phyloP scores from a whole-genome alignment of 441 rosid species.

The Eutrema salsugineum region DNA sequence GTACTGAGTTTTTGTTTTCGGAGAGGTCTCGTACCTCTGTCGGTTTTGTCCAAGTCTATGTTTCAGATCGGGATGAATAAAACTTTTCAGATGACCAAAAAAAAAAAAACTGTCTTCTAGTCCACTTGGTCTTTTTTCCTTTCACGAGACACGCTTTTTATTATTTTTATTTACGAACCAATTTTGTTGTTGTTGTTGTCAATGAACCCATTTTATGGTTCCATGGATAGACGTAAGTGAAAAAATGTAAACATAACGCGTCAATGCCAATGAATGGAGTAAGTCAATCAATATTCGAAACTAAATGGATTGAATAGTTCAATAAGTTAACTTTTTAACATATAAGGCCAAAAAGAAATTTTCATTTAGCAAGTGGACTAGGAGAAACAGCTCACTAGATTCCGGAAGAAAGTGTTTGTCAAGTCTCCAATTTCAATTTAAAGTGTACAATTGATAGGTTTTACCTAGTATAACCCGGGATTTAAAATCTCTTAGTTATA shows the following conservation, averaged over 20 bases:
- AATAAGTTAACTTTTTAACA: neutral
- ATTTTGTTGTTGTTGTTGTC: too few species aligned
- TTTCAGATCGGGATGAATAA: too few species aligned
- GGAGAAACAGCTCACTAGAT: slow-evolving; percentile 18
- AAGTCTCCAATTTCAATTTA: slow-evolving; percentile 2
- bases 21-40: too few species aligned
- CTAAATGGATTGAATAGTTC: neutral
- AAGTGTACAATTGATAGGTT: neutral
- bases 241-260: neutral
- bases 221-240: neutral
- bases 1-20: too few species aligned
- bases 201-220: too few species aligned
- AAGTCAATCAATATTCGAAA: neutral
- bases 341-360: neutral
- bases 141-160: too few species aligned
- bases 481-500: neutral
- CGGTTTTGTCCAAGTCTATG: too few species aligned
- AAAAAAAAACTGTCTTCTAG: too few species aligned
- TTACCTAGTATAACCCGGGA: neutral
- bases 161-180: too few species aligned
- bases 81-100: too few species aligned
- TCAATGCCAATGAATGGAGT: neutral
- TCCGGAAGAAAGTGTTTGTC: slow-evolving; percentile 2
- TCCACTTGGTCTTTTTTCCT: too few species aligned
- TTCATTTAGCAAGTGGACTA: slow-evolving; percentile 9